Percentiles rank a stretch among this genome's conserved stretches.
These are phyloP conservation scores for Colletotrichum truncatum DNA, from an alignment of 2,329 filamentous ascomycete genomes.

Conservation along the genomic window DNA sequence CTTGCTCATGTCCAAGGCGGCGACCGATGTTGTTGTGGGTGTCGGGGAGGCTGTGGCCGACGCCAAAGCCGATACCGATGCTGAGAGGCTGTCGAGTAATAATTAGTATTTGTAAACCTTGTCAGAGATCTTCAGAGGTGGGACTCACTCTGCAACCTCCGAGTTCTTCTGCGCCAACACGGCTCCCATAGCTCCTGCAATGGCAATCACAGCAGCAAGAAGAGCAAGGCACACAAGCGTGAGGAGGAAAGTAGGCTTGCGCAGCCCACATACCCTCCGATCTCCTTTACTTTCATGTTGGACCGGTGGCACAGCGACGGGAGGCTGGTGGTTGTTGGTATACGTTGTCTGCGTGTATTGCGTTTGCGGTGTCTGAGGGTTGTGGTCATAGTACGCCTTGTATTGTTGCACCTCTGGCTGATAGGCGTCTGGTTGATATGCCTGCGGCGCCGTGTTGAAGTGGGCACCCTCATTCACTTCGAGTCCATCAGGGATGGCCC, in stretches of 20 bases:
- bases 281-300: not conserved
- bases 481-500: slow-evolving; percentile 18
- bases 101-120: not conserved
- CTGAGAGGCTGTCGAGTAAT: not conserved
- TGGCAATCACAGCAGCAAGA: not conserved
- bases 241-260: slow-evolving; percentile 20
- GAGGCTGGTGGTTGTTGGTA: not conserved
- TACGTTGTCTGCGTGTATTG: slow-evolving; percentile 12
- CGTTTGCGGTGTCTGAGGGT: not conserved
- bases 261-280: slow-evolving; percentile 12
- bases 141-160: slow-evolving; percentile 1
- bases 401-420: not conserved
- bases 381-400: slow-evolving; percentile 9
- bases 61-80: not conserved
- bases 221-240: slow-evolving; percentile 3
- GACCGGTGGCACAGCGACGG: not conserved
- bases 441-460: slow-evolving; percentile 19
- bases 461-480: slow-evolving; percentile 8
- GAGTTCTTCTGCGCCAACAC: slow-evolving; percentile 12
- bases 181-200: slow-evolving; percentile 11
- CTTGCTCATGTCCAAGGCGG: slow-evolving; percentile 13
- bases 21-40: not conserved
- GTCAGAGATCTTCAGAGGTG: rapidly evolving
- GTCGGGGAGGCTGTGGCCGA: not conserved
- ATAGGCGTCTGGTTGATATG: not conserved